phyloP scores from a whole-genome alignment of 306 rosid species.

The Sindora glabra region DNA sequence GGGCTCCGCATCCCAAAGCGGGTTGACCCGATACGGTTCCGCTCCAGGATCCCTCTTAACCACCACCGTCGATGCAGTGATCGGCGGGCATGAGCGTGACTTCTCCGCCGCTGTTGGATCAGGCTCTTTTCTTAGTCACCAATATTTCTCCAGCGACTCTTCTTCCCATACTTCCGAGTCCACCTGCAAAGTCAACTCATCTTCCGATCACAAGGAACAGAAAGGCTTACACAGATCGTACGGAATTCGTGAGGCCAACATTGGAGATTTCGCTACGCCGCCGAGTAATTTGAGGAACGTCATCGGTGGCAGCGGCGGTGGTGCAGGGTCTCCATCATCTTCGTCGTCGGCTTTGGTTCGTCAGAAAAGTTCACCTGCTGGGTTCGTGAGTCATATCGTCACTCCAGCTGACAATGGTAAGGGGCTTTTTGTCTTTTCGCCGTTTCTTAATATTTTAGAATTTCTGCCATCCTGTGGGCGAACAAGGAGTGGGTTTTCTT shows the following conservation, averaged over 20 bases:
- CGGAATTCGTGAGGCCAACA: constrained; percentile 30
- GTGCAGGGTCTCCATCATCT: constrained; percentile 11
- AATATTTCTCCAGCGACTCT: constrained; percentile 37
- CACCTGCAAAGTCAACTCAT: constrained; percentile 2
- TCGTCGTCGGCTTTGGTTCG: constrained; percentile 49
- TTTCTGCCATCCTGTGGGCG: background rate
- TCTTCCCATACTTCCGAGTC: constrained; percentile 30
- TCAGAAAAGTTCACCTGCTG: constrained; percentile 94
- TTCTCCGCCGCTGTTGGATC: constrained; percentile 22
- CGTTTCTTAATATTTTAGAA: background rate
- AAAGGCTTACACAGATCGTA: constrained; percentile 24
- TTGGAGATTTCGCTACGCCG: constrained; percentile 20
- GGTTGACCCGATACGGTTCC: constrained; percentile 49
- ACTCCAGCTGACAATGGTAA: constrained; percentile 31
- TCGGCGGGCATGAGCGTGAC: constrained; percentile 31
- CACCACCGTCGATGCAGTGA: constrained; percentile 37
- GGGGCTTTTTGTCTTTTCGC: background rate
- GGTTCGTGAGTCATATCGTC: constrained; percentile 53
- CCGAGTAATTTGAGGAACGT: too few species aligned
- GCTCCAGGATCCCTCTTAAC: constrained; percentile 44
- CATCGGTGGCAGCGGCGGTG: background rate
- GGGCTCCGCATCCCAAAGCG: constrained; percentile 9
- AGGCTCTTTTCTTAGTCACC: constrained; percentile 8
- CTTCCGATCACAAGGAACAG: background rate
- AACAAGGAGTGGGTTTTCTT: background rate